These are phyloP conservation scores for Geranium rotundifolium DNA, from an alignment of 345 rosid species.

Conservation along the genomic window DNA sequence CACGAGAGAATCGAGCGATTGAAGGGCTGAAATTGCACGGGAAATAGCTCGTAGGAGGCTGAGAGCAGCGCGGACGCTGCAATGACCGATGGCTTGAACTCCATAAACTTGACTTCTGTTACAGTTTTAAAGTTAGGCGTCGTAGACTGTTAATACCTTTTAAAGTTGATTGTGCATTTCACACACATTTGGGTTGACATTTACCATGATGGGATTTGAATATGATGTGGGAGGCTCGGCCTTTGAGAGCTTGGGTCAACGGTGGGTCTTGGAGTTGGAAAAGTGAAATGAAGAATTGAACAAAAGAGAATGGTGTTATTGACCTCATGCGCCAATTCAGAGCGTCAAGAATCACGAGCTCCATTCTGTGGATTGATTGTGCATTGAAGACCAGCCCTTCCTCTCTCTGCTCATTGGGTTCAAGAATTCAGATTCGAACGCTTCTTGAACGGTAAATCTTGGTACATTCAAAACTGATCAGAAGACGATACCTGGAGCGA, in stretches of 20 bases:
- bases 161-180: too few relatives aligned
- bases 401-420: conserved; percentile 20
- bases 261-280: conserved; percentile 32
- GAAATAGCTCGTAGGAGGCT: conserved; percentile 43
- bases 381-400: conserved; percentile 35
- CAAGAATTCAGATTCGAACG: not conserved
- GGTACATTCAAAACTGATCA: too few relatives aligned
- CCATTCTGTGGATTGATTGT: conserved; percentile 40
- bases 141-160: too few relatives aligned
- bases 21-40: conserved; percentile 33
- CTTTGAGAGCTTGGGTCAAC: conserved; percentile 29
- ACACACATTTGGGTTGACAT: too few relatives aligned
- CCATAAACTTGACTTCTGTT: conserved; percentile 38
- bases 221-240: conserved; percentile 37
- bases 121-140: too few relatives aligned
- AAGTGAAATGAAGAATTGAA: conserved; percentile 34
- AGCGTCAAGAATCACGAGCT: conserved; percentile 40
- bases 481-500: conserved; percentile 32
- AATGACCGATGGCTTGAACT: conserved; percentile 50
- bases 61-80: conserved; percentile 53
- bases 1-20: conserved; percentile 24
- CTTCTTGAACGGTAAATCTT: too few relatives aligned
- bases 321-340: conserved; percentile 68
- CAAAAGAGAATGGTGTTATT: conserved; percentile 54
- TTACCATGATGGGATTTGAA: conserved; percentile 42